Evolutionary conservation across 2,329 filamentous ascomycete species (phyloP).

Genomic region (Colletotrichum lupini): DNA sequence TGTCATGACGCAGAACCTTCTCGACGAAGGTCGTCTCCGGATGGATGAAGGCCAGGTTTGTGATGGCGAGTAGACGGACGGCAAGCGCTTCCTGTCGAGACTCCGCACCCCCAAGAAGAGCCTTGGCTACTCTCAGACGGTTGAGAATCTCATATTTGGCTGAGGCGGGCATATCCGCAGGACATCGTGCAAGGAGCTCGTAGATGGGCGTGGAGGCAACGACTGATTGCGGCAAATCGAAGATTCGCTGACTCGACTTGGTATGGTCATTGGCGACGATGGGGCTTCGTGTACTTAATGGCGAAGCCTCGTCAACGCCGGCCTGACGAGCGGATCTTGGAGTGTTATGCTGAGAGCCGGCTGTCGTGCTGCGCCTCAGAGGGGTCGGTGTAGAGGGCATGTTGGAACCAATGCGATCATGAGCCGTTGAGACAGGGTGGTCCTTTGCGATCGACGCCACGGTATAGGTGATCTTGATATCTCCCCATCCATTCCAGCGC

Average conservation of each 20-base stretch:
- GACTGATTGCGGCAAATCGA: conserved; percentile 72
- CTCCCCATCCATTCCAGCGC: conserved; percentile 82
- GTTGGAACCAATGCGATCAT: conserved; percentile 48
- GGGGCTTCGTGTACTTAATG: conserved; percentile 60
- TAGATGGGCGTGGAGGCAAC: conserved; percentile 65
- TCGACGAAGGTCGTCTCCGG: conserved; percentile 85
- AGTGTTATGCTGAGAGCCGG: conserved; percentile 55
- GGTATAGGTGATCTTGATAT: conserved; percentile 79
- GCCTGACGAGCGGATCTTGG: conserved; percentile 49
- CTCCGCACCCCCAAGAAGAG: conserved; percentile 73
- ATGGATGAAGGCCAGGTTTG: conserved; percentile 91
- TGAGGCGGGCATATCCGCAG: conserved; percentile 75
- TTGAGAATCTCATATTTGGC: conserved; percentile 87
- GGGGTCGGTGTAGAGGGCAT: conserved; percentile 80
- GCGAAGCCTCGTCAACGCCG: conserved; percentile 53
- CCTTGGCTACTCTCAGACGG: conserved; percentile 84
- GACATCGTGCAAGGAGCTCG: conserved; percentile 65
- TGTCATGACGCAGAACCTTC: conserved; percentile 86
- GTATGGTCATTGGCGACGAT: conserved; percentile 48
- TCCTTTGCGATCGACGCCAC: conserved; percentile 37
- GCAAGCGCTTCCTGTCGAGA: conserved; percentile 81
- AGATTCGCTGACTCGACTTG: conserved; percentile 61
- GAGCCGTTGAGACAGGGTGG: conserved; percentile 5
- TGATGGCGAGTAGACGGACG: conserved; percentile 85
- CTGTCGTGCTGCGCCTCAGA: conserved; percentile 74